These are phyloP conservation scores for Herpetospermum pedunculosum DNA, from an alignment of 306 rosid genomes.

Conservation along the genomic window DNA sequence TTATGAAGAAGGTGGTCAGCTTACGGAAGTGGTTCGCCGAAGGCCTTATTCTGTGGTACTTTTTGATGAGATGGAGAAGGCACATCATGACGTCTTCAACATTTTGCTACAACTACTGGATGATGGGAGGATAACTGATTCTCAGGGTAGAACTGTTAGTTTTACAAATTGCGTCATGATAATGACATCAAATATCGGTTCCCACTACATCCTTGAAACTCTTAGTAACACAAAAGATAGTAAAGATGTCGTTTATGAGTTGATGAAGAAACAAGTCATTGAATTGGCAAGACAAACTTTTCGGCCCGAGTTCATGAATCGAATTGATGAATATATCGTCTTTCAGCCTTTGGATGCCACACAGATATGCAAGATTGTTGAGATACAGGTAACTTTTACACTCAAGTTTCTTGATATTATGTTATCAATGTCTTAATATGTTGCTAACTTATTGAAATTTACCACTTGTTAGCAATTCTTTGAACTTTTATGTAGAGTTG, in stretches of 20 bases:
- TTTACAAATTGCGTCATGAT: constrained; percentile 85
- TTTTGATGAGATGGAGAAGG: constrained; percentile 84
- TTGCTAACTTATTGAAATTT: background rate
- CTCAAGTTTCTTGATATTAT: background rate
- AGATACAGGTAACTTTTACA: constrained; percentile 56
- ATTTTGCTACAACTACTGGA: constrained; percentile 83
- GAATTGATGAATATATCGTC: constrained; percentile 90
- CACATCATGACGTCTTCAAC: constrained; percentile 89
- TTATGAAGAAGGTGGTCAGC: constrained; percentile 95
- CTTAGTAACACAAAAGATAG: constrained; percentile 55
- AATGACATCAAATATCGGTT: constrained; percentile 93
- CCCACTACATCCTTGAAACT: constrained; percentile 80
- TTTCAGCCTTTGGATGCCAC: constrained; percentile 84
- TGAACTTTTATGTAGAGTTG: background rate
- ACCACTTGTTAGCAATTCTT: background rate
- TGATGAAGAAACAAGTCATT: constrained; percentile 77
- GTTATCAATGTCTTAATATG: background rate
- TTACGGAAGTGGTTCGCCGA: constrained; percentile 76
- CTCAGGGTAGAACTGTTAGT: constrained; percentile 92
- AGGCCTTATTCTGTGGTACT: constrained; percentile 90
- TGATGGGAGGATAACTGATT: constrained; percentile 95
- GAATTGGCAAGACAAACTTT: constrained; percentile 90
- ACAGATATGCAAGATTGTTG: constrained; percentile 70
- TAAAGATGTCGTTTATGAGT: constrained; percentile 57
- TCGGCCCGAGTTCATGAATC: constrained; percentile 91